Base-by-base conservation (phyloP, 257 asterid species). In the Solanum boliviense region DNA sequence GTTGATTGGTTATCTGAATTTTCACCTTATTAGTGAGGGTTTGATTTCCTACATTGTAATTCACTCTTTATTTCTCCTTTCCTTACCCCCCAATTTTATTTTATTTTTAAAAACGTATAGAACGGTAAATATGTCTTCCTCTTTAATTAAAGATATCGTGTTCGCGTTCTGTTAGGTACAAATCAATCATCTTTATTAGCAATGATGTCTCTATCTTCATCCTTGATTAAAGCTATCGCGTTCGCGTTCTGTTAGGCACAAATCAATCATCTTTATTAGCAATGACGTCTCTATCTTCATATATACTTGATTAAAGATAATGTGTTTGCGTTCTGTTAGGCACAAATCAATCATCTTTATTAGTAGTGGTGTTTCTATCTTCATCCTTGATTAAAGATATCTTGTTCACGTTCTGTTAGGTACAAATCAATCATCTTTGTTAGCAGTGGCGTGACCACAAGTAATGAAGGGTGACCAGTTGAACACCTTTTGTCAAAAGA, bases 101-200 rank as follows among this genome's bases (percentile, higher is more conserved):
- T n/a, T n/a, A n/a, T n/a, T n/a, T n/a, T n/a, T n/a, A n/a, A n/a
- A 15, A 46, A 46, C 0, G 0, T 48, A 15, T 2, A 1, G 6
- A 29, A 1, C 34, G n/a, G 1, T 70, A 31, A 1, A 9, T 29
- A 3, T 7, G 15, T 15, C 10, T 71, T 70, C 3, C 4, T 70
- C 9, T 6, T 15, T 31, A 31, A 3, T 70, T 31, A 68, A 16
- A 27, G 3, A 3, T 13, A 27, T 13, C 35, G 0, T 68, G 23
- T 68, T 13, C 0, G 12, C 2, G 0, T 68, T 68, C 1, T 29
- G 5, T 15, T 71, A 32, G 23, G 3, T 71, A 7, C 13, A 16
- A 15, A 52, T 18, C 62, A 7, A 7, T 71, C 12, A 71, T 34
- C 11, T 71, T 15, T 16, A 3, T 68, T 58, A 58, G 25, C 2